A percentile compares a stretch with the other conserved stretches of the same genome.
Conservation (phyloP, 306 rosid genomes). For the Astragalus glycyphyllos region DNA sequence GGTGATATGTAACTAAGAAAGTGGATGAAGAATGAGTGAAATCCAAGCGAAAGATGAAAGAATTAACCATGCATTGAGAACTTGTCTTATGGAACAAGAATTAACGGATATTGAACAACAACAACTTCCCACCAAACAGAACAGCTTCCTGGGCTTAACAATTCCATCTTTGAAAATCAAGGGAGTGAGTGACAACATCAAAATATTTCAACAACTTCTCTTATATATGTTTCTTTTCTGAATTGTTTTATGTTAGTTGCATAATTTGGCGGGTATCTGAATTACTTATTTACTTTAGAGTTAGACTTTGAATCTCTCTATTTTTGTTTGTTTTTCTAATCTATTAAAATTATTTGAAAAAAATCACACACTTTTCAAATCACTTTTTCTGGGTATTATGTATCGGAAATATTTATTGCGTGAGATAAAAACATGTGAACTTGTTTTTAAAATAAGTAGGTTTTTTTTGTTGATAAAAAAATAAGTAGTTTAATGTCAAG, state of each 20-base stretch:
- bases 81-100: conserved; percentile 64
- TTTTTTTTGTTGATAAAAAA: too few species aligned
- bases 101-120: conserved; percentile 47
- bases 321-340: too few species aligned
- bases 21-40: conserved; percentile 69
- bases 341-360: too few species aligned
- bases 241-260: conserved; percentile 28
- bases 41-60: conserved; percentile 64
- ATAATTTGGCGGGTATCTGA: conserved; percentile 34
- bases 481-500: too few species aligned
- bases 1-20: conserved; percentile 37
- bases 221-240: conserved; percentile 1
- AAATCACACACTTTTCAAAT: too few species aligned
- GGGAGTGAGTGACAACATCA: conserved; percentile 1
- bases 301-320: too few species aligned
- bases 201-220: not conserved
- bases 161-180: conserved; percentile 49
- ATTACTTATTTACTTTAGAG: too few species aligned
- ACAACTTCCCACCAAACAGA: conserved; percentile 65
- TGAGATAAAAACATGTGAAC: too few species aligned
- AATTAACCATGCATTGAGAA: conserved; percentile 48
- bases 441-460: too few species aligned
- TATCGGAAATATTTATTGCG: too few species aligned
- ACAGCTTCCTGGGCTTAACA: conserved; percentile 54
- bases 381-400: too few species aligned